These are phyloP conservation scores for Paspalum vaginatum DNA, from an alignment of 176 grass and related monocot species.

Conservation along the genomic window DNA sequence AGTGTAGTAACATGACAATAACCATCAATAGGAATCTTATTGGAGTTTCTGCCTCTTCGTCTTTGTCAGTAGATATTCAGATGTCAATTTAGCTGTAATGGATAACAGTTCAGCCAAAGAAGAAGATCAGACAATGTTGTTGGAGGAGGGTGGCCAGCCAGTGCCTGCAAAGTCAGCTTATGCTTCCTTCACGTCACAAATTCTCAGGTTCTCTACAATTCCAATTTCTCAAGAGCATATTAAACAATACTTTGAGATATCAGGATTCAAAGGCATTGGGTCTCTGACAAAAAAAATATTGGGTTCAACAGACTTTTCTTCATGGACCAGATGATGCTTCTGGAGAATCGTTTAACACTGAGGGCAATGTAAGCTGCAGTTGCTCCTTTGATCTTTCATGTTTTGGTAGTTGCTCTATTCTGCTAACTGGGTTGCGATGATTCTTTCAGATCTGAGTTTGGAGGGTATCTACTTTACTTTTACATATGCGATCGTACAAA, in stretches of 20 bases:
- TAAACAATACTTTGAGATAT: conserved; percentile 38
- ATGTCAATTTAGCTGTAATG: conserved; percentile 73
- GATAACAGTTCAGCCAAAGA: conserved; percentile 60
- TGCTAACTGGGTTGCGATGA: conserved; percentile 38
- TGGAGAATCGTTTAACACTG: conserved; percentile 79
- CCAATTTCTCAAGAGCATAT: conserved; percentile 18
- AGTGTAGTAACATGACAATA: conserved; percentile 4
- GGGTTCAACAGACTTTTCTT: conserved; percentile 68
- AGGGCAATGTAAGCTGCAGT: conserved; percentile 74
- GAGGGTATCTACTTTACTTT: conserved; percentile 83
- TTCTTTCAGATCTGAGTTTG: conserved; percentile 90
- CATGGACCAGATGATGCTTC: conserved; percentile 74
- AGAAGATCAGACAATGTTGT: conserved; percentile 65
- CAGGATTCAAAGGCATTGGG: conserved; percentile 19
- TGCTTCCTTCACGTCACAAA: conserved; percentile 65
- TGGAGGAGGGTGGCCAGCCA: conserved; percentile 75
- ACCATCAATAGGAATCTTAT: conserved; percentile 36
- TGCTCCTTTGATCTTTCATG: conserved; percentile 13
- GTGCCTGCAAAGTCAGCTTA: conserved; percentile 57
- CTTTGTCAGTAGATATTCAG: conserved; percentile 75
- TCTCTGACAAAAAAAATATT: conserved; percentile 33
- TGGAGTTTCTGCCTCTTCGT: conserved; percentile 34
- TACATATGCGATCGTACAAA: conserved; percentile 90
- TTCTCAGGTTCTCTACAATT: conserved; percentile 61
- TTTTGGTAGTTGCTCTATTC: conserved; percentile 30